Conservation (phyloP, 1,284 basidiomycete species). For the Mycena citricolor region DNA sequence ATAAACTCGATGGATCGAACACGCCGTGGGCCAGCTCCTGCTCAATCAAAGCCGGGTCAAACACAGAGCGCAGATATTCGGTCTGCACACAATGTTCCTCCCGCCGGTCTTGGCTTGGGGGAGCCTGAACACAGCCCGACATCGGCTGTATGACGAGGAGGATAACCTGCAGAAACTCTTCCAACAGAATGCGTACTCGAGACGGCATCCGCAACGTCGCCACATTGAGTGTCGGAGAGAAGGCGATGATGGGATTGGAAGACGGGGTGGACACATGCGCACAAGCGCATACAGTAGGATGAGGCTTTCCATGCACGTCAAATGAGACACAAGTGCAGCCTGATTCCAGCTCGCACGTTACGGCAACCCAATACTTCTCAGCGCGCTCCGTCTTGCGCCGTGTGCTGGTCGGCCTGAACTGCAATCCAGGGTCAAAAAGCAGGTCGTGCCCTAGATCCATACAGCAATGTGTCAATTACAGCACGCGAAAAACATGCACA, state of each 20-base stretch:
- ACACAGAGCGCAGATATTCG: constrained; percentile 58
- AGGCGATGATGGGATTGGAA: constrained; percentile 44
- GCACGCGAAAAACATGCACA: constrained; percentile 2
- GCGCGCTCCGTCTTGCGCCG: constrained; percentile 73
- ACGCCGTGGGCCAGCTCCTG: constrained; percentile 77
- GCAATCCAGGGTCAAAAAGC: constrained; percentile 78
- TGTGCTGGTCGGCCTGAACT: constrained; percentile 70
- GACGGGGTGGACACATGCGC: constrained; percentile 40
- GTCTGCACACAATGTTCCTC: constrained; percentile 59
- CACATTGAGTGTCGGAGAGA: constrained; percentile 41
- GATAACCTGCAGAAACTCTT: constrained; percentile 81
- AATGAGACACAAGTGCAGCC: constrained; percentile 87
- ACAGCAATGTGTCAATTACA: constrained; percentile 8
- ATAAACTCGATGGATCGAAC: constrained; percentile 83
- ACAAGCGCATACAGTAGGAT: constrained; percentile 60
- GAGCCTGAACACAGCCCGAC: constrained; percentile 50
- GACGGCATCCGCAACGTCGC: constrained; percentile 71
- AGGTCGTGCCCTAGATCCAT: constrained; percentile 76
- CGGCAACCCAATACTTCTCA: constrained; percentile 84
- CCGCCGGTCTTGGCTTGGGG: constrained; percentile 52
- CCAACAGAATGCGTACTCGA: constrained; percentile 70
- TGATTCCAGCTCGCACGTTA: constrained; percentile 74
- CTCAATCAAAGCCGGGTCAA: constrained; percentile 74
- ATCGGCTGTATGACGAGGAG: constrained; percentile 80
- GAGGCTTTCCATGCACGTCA: constrained; percentile 53